phyloP scores from a whole-genome alignment of 768 basidiomycete genomes.

The Lentinula sp. region DNA sequence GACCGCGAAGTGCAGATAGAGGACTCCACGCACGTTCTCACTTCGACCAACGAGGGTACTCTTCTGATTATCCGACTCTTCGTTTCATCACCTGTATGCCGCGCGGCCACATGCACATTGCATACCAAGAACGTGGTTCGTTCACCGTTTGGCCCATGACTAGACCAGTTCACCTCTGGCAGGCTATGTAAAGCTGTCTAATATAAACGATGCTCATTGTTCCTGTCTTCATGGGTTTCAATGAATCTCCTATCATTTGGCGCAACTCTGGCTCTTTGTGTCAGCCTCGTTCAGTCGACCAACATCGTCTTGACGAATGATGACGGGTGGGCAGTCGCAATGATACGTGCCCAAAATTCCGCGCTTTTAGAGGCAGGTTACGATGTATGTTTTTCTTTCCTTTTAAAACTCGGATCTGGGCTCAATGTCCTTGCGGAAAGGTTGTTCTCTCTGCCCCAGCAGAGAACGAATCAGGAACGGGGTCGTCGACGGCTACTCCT shows the following conservation, averaged over 20 bases:
- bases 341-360: constrained; percentile 34
- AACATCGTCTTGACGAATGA: constrained; percentile 26
- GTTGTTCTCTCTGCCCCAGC: constrained; percentile 42
- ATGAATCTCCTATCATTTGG: not conserved
- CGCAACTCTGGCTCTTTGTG: not conserved
- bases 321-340: constrained; percentile 41
- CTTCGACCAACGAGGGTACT: not conserved
- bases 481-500: constrained; percentile 31
- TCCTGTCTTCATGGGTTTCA: too few relatives aligned
- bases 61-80: too few relatives aligned
- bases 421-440: constrained; percentile 12
- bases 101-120: not conserved
- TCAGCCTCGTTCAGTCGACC: not conserved
- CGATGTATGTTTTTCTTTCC: constrained; percentile 21
- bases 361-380: constrained; percentile 32
- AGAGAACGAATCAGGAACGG: constrained; percentile 39
- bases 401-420: not conserved
- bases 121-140: not conserved
- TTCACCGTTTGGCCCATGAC: not conserved
- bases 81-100: not conserved
- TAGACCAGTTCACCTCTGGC: not conserved
- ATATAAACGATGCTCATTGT: not conserved
- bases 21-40: not conserved
- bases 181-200: not conserved
- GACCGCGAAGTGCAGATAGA: too few relatives aligned